Conservation (phyloP, 78 protist genomes). For the Dictyostelium capitatum region DNA sequence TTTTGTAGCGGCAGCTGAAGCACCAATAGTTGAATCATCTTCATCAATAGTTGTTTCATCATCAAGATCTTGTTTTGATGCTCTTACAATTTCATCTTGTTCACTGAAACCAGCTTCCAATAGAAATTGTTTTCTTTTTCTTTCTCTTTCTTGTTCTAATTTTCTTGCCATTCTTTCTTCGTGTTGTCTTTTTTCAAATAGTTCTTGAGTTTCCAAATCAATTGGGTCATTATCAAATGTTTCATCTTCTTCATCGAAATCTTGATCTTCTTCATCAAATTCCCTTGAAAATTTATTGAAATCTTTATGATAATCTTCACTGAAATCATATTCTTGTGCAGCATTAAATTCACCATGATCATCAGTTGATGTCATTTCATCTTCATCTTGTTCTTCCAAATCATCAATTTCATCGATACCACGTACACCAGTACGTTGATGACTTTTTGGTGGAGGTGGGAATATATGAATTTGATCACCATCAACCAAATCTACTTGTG, state of each 20-base stretch:
- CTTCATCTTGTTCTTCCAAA: background rate
- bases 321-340: background rate
- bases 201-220: background rate
- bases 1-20: background rate
- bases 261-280: background rate
- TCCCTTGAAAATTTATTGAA: background rate
- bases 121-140: background rate
- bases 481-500: background rate
- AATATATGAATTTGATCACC: background rate
- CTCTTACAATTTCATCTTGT: background rate
- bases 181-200: background rate
- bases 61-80: background rate
- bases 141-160: background rate
- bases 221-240: background rate
- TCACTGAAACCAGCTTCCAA: background rate
- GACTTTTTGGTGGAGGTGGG: background rate
- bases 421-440: background rate
- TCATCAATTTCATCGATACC: background rate
- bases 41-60: background rate
- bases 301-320: background rate
- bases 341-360: background rate
- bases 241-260: background rate
- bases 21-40: background rate
- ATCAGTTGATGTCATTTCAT: background rate
- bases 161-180: background rate